Evolutionary conservation across 2,329 filamentous ascomycete genomes (phyloP), one percentile per base, ranked within the genome.

Genomic region (Colletotrichum lindemuthianum): DNA sequence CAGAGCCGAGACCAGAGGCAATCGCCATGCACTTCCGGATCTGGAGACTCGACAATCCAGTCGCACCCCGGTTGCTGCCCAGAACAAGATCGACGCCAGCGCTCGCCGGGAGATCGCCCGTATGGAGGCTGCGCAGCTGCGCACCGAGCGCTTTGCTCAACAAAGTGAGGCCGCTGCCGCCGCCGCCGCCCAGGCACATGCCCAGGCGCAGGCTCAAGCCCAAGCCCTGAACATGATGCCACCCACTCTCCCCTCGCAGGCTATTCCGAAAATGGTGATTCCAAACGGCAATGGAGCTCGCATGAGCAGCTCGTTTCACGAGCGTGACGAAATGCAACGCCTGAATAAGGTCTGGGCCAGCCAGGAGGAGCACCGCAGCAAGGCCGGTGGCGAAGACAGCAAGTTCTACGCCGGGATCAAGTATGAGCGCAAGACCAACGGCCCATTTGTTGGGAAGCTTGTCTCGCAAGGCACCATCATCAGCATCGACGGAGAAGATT

Each of bases 401-500:
- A 89, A 86, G 74, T 82, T 86, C 13, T 83, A 86, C 69, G 80
- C 81, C 33, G 87, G 86, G 32, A 76, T 88, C 71, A 88, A 86
- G 72, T 90, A 90, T 68, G 86, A 88, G 73, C 82, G 86, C 58
- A 89, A 88, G 75, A 74, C 81, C 37, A 87, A 76, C 4, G 88
- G 88, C 0, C 86, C 86, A 0, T 89, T 90, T 64, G 79, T 82
- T 66, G 87, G 87, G 32, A 88, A 88, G 72, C 81, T 89, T n/a
- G 86, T 88, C 36, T 87, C 85, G 50, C 82, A 86, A 65, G 85
- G 87, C 6, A 83, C 82, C 9, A 86, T 90, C 24, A 82, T 90
- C 69, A 88, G 78, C 51, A 90, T 90, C 64, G 86, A 90, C 64
- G 88, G 87, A 24, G 87, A 90, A 71, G 88, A 90, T 67, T 90